phyloP scores from a whole-genome alignment of 192 early-diverging fungal genomes.

The Blastocladiella britannica region DNA sequence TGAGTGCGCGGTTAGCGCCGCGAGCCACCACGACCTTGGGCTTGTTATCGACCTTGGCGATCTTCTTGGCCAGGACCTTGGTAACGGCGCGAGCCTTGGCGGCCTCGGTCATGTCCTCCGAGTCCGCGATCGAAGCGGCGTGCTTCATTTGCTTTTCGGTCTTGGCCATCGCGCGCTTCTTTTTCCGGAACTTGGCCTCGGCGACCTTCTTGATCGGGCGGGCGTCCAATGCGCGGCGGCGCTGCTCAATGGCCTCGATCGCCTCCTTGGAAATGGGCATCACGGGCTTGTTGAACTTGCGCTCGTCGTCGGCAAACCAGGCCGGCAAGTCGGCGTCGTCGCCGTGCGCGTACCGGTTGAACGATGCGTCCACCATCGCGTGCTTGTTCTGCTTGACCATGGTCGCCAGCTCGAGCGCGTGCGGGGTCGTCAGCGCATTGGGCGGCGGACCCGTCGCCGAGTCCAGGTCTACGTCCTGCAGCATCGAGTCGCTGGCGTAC shows the following conservation, averaged over 20 bases:
- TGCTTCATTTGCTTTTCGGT: conserved; percentile 44
- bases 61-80: conserved; percentile 59
- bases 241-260: conserved; percentile 56
- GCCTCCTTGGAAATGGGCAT: conserved; percentile 96
- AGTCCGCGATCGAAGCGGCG: conserved; percentile 61
- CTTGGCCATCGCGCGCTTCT: conserved; percentile 54
- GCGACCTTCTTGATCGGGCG: conserved; percentile 98
- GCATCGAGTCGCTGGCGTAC: conserved; percentile 20
- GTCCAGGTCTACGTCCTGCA: neutral
- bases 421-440: conserved; percentile 65
- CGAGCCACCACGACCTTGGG: conserved; percentile 77
- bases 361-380: conserved; percentile 76
- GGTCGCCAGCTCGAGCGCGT: conserved; percentile 73
- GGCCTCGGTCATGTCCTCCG: conserved; percentile 73
- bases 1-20: conserved; percentile 50
- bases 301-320: conserved; percentile 89
- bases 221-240: conserved; percentile 73
- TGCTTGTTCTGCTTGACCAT: conserved; percentile 58
- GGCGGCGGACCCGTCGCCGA: conserved; percentile 11
- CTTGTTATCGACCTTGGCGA: conserved; percentile 50
- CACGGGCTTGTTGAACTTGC: conserved; percentile 64
- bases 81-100: conserved; percentile 63
- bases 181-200: conserved; percentile 94
- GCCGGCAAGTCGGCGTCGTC: conserved; percentile 66
- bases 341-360: conserved; percentile 71